phyloP scores from a whole-genome alignment of 805 yeast genomes.

The Wickerhamomyces sydowiorum region DNA sequence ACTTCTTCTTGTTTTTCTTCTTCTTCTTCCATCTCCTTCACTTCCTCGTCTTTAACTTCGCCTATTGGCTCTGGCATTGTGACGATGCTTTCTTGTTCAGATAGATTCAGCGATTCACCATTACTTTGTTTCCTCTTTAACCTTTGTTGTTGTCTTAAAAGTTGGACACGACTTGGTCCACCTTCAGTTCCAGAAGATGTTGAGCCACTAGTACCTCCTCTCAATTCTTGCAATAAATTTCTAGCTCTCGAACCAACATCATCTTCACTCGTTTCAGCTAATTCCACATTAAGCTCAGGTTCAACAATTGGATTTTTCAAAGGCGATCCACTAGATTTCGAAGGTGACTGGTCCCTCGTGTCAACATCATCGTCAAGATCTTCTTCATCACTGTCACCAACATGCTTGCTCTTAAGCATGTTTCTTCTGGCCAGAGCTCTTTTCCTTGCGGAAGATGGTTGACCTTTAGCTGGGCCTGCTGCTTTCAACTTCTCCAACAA shows the following conservation, averaged over 20 bases:
- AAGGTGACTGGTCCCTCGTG: conserved; percentile 15
- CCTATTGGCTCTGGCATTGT: not conserved
- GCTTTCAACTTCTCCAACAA: conserved; percentile 82
- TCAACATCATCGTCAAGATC: conserved; percentile 5
- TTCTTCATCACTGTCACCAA: conserved; percentile 13
- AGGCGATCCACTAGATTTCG: conserved; percentile 5
- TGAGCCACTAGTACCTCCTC: conserved; percentile 28
- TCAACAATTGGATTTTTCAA: conserved; percentile 6
- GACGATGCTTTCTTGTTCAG: not conserved
- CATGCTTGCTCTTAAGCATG: conserved; percentile 33
- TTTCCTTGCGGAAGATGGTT: conserved; percentile 74
- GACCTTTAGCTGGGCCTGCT: conserved; percentile 74
- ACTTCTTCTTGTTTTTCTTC: not conserved
- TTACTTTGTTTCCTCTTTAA: conserved; percentile 17
- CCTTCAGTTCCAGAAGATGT: conserved; percentile 23
- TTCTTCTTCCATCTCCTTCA: not conserved
- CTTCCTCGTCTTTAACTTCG: not conserved
- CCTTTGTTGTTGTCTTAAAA: conserved; percentile 36
- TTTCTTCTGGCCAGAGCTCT: conserved; percentile 72
- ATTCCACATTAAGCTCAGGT: not conserved
- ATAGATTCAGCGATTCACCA: not conserved
- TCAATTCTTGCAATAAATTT: conserved; percentile 52
- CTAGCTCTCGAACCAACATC: conserved; percentile 60
- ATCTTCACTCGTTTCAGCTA: conserved; percentile 13
- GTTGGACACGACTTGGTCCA: conserved; percentile 34